A percentile compares a stretch with the other conserved stretches of the same genome.
Evolutionary conservation across 129 eudicot species (phyloP).

Genomic region (Arctium minus): DNA sequence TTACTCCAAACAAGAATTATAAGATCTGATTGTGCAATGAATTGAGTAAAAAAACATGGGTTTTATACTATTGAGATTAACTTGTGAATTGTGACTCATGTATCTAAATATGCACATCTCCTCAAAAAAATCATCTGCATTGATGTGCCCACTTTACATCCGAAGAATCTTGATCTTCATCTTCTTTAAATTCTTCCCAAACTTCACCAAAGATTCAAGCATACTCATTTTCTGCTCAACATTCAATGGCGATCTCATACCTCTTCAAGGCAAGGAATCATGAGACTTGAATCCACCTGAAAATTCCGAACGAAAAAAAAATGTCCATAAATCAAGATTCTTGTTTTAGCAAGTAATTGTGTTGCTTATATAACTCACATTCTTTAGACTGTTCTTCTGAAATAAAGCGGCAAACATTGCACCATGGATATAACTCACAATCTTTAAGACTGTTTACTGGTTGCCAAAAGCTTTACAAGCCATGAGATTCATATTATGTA

Average conservation of each 20-base stretch:
- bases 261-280: slow-evolving; percentile 72
- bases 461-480: too few relatives aligned
- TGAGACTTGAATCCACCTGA: slow-evolving; percentile 69
- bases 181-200: slow-evolving; percentile 54
- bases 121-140: slow-evolving; percentile 87
- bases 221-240: too few relatives aligned
- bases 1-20: not conserved
- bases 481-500: too few relatives aligned
- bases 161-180: slow-evolving; percentile 73
- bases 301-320: not conserved
- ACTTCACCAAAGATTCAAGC: slow-evolving; percentile 62
- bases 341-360: not conserved
- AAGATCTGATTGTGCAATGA: slow-evolving; percentile 1
- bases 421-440: slow-evolving; percentile 47
- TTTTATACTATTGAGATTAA: slow-evolving; percentile 56
- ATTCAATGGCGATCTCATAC: not conserved
- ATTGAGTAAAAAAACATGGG: not conserved
- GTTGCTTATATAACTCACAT: slow-evolving; percentile 38
- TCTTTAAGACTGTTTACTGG: too few relatives aligned
- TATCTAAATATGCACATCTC: slow-evolving; percentile 75
- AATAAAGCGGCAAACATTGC: slow-evolving; percentile 98
- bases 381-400: slow-evolving; percentile 78
- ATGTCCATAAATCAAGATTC: slow-evolving; percentile 4
- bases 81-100: slow-evolving; percentile 34
- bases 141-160: slow-evolving; percentile 88